Conservation (phyloP, 345 rosid genomes). For the Aegle marmelos region DNA sequence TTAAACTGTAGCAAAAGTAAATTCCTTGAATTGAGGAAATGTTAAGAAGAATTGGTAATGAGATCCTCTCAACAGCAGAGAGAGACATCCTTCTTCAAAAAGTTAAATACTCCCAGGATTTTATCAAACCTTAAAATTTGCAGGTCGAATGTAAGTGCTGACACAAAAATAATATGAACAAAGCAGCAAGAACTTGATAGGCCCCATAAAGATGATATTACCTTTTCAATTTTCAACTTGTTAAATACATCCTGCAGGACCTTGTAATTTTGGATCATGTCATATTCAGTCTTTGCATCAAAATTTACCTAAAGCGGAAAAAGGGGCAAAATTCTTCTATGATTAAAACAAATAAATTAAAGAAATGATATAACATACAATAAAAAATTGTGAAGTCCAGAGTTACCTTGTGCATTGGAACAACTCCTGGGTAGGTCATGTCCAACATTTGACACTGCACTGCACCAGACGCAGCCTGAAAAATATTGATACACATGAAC, state of each 20-base stretch:
- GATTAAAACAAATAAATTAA: neutral
- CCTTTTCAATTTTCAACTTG: conserved; percentile 93
- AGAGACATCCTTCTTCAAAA: neutral
- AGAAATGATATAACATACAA: too few species aligned
- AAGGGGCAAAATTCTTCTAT: neutral
- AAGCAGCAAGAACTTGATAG: neutral
- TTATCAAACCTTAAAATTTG: neutral
- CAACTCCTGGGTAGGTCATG: conserved; percentile 92
- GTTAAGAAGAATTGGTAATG: neutral
- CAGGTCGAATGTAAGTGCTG: neutral
- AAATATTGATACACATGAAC: conserved; percentile 12
- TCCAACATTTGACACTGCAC: conserved; percentile 98
- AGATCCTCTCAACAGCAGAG: neutral
- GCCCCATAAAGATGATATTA: conserved; percentile 13
- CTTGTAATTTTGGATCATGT: conserved; percentile 96
- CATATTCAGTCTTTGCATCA: conserved; percentile 95
- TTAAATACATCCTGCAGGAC: conserved; percentile 90
- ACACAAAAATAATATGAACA: neutral
- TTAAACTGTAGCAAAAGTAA: neutral
- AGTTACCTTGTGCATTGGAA: conserved; percentile 94
- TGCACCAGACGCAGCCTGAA: conserved; percentile 96
- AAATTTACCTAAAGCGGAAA: conserved; percentile 67
- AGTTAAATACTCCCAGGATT: neutral
- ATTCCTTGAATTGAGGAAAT: neutral
- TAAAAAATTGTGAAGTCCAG: neutral